phyloP scores from a whole-genome alignment of 176 grass and related monocot genomes.

The Pontederia paniculata region DNA sequence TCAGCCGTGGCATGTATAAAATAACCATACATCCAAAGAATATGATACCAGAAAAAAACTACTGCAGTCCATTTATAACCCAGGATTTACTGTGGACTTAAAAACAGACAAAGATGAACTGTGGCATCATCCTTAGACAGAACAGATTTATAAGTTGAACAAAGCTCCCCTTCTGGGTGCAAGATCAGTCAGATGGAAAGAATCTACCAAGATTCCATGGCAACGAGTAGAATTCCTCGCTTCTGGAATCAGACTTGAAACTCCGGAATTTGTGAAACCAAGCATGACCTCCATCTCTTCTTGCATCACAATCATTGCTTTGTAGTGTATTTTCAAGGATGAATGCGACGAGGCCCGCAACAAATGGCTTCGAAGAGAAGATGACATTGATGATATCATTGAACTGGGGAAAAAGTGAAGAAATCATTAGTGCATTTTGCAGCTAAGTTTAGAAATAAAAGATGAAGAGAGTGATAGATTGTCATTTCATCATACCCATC shows the following conservation, averaged over 20 bases:
- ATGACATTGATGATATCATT: slow-evolving; percentile 92
- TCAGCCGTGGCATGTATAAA: not conserved
- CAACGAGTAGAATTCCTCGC: slow-evolving; percentile 72
- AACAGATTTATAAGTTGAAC: not conserved
- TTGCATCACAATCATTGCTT: slow-evolving; percentile 29
- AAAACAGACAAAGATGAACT: slow-evolving; percentile 28
- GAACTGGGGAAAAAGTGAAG: slow-evolving; percentile 33
- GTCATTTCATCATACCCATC: slow-evolving; percentile 54
- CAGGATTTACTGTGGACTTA: not conserved
- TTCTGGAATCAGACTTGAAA: slow-evolving; percentile 62
- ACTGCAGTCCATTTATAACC: not conserved
- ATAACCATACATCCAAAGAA: not conserved
- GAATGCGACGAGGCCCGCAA: slow-evolving; percentile 65
- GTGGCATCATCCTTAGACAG: not conserved
- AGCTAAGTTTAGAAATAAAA: not conserved
- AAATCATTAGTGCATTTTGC: not conserved
- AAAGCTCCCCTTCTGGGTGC: not conserved
- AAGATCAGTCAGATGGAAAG: slow-evolving; percentile 52
- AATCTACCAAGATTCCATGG: slow-evolving; percentile 78
- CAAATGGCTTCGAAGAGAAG: slow-evolving; percentile 83
- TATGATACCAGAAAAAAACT: slow-evolving; percentile 20
- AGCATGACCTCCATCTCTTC: slow-evolving; percentile 77
- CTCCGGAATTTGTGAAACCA: slow-evolving; percentile 92
- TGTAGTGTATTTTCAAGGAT: slow-evolving; percentile 73
- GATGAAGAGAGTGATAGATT: not conserved